Base-by-base conservation (phyloP, 768 basidiomycete species). In the Chlorophyllum brunneum region DNA sequence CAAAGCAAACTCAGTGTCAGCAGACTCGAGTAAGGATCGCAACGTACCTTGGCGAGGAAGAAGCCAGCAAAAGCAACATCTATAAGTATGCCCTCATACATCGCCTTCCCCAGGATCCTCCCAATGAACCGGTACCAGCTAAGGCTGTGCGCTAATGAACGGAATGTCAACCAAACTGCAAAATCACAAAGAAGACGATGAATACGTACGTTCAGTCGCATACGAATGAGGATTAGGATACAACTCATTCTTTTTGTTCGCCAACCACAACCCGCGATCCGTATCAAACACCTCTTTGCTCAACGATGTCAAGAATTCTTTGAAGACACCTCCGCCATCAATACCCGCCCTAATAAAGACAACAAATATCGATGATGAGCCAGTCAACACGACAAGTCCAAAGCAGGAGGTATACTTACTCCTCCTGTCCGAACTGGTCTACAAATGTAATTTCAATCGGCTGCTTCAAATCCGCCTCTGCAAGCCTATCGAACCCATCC, bases 241-340 rank as follows among this genome's bases (percentile, higher is more conserved):
- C 39, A 99, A 72, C 67, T 98, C 93, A 50, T 97, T 91, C 68
- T 92, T 88, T 67, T 82, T 81, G 52, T 86, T 99, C 23, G 81
- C 83, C 23, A 95, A 74, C 97, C 97, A 99, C 4, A 99, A 71
- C 8, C 97, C 97, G 4, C 93, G 83, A 62, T 98, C 84, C 1
- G 89, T 87, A 61, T 99, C 93, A 56, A 99, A 98, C 0, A 90
- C 95, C 65, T 98, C 95, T 62, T 88, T 93, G 52, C 85, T 86
- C 15, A 99, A 67, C 11, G 88, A 91, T 1, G 94, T 99, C 61
- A 98, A 81, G 59, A 98, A 97, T 66, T 98, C 97, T 65, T 98
- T 99, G 76, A 97, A 98, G 4, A 98, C 85, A 0, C 97, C 97
- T 2, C 97, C 95, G 1, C 95, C 95, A 57, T 98, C 95, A 27